These are phyloP conservation scores for Oryza australiensis DNA, from an alignment of 176 grass and related monocot genomes.

Conservation along the genomic window DNA sequence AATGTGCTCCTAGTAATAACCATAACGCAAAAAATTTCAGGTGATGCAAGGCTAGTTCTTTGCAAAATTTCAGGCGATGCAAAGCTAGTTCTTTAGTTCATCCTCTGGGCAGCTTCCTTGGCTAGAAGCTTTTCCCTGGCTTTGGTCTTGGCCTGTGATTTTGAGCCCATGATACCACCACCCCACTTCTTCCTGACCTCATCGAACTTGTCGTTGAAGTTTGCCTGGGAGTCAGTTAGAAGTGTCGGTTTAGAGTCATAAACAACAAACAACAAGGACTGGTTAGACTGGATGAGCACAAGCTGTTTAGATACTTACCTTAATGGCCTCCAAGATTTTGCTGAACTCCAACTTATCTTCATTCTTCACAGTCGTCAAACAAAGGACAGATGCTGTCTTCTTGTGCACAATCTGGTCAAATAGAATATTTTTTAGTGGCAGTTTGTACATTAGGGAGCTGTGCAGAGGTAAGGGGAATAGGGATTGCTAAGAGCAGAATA, in stretches of 20 bases:
- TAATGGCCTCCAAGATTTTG: constrained; percentile 35
- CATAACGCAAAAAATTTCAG: neutral
- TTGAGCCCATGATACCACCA: constrained; percentile 32
- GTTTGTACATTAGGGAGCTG: neutral
- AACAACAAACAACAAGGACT: neutral
- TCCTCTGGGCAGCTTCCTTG: constrained; percentile 35
- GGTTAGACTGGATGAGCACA: neutral
- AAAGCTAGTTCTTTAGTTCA: constrained; percentile 18
- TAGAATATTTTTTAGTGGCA: neutral
- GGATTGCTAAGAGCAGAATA: neutral
- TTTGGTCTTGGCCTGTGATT: constrained; percentile 34
- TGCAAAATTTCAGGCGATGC: neutral
- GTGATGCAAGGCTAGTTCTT: constrained; percentile 3
- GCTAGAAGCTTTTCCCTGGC: constrained; percentile 29
- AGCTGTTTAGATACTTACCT: constrained; percentile 1
- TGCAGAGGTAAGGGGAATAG: neutral
- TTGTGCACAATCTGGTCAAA: constrained; percentile 28
- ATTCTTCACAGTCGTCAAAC: constrained; percentile 38
- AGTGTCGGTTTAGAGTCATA: neutral
- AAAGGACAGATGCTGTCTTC: constrained; percentile 22
- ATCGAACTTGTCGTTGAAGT: constrained; percentile 36
- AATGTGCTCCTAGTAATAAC: neutral
- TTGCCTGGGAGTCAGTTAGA: constrained; percentile 6
- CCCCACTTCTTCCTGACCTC: constrained; percentile 33
- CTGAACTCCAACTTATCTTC: constrained; percentile 34